Evolutionary conservation across 768 basidiomycete genomes (phyloP).

Genomic region (Trametes elegans): DNA sequence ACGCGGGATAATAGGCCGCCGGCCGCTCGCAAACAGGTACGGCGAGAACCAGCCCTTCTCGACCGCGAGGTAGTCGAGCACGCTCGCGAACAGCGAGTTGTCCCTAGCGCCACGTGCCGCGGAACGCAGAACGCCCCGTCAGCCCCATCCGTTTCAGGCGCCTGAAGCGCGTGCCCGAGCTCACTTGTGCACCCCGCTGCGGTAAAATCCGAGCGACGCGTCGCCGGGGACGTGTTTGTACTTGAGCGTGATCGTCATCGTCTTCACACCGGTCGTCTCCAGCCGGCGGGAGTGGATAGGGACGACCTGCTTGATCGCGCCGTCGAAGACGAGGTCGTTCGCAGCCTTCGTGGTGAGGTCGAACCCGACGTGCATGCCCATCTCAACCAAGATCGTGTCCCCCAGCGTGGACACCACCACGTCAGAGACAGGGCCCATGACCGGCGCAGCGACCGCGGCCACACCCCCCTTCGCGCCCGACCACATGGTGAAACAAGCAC

Average conservation of each 20-base stretch:
- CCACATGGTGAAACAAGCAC: constrained; percentile 6
- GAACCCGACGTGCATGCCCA: constrained; percentile 54
- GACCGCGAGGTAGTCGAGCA: constrained; percentile 60
- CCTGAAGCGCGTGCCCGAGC: constrained; percentile 19
- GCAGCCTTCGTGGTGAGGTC: constrained; percentile 47
- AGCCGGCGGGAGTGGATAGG: constrained; percentile 52
- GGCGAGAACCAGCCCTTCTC: constrained; percentile 72
- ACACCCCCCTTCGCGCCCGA: constrained; percentile 35
- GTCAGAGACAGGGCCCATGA: constrained; percentile 57
- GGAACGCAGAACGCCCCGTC: not conserved
- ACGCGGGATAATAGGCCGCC: constrained; percentile 58
- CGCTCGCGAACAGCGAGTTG: constrained; percentile 53
- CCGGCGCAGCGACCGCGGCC: constrained; percentile 44
- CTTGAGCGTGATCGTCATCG: constrained; percentile 56
- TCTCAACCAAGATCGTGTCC: constrained; percentile 56
- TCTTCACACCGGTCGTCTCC: constrained; percentile 57
- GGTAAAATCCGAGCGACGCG: constrained; percentile 59
- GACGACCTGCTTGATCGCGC: constrained; percentile 45
- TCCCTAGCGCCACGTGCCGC: constrained; percentile 37
- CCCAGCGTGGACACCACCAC: constrained; percentile 49
- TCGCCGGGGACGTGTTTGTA: constrained; percentile 58
- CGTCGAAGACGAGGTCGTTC: constrained; percentile 51
- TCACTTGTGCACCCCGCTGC: constrained; percentile 57
- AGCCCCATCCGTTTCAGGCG: not conserved
- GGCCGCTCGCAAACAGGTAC: constrained; percentile 59